Base-by-base conservation (phyloP, 2,329 filamentous ascomycete species). In the Fusarium palustre region DNA sequence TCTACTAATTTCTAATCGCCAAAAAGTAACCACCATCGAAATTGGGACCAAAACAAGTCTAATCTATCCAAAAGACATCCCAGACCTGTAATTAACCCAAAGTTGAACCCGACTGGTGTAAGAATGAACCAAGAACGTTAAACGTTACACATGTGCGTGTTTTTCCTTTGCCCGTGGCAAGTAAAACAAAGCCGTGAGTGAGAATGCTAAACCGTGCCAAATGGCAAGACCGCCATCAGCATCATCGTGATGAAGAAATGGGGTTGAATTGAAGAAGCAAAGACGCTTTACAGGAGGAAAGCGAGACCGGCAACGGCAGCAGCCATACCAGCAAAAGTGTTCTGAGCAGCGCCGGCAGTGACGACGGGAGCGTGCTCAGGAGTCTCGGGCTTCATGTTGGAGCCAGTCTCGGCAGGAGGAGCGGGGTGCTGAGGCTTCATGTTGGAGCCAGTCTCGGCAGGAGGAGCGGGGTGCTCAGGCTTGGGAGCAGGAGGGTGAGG, bases 91-190 rank as follows among this genome's bases (percentile, higher is more conserved):
- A 47, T 8, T 24, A 25, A 50, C 38, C 67, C 53, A 65, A 59
- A 30, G 39, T 54, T 62, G 22, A 52, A 36, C 34, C 54, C 58
- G 57, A 70, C 30, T 47, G 67, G 57, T 67, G 66, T 56, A 70
- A 70, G 48, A 70, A 70, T 70, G 39, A 70, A 70, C 67, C 68
- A 65, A 70, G 67, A 70, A 70, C 64, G 68, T 70, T 66, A 69
- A 65, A 58, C 64, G 55, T 70, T 61, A 70, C 59, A 53, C 68
- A 49, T 68, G 48, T 48, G 58, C 67, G 55, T 38, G 57, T 65
- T 59, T n/a, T 55, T 28, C 53, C 33, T 24, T 34, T 28, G 24
- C 33, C 30, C 41, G 20, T 59, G 49, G 47, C 39, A 54, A 48
- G 33, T 24, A 25, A 36, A 34, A 36, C 36, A 22, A 50, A 55